These are phyloP conservation scores for Calycina herbarum DNA, from an alignment of 2,329 filamentous ascomycete genomes.

Conservation along the genomic window DNA sequence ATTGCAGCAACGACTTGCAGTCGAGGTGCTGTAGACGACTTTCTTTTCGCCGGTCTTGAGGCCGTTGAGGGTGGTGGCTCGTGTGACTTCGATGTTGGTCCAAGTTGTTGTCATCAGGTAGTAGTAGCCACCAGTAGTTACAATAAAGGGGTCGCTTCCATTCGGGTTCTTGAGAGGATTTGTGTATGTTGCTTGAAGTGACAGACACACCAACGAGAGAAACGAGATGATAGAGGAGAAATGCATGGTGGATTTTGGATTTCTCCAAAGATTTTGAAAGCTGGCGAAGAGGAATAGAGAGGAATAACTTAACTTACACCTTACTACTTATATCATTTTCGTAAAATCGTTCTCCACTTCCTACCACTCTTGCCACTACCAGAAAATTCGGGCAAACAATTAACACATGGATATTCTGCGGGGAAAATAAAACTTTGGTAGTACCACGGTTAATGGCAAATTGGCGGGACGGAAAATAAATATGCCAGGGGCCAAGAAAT, in stretches of 20 bases:
- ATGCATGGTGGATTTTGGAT: background rate
- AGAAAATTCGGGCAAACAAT: no score
- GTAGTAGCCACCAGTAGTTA: background rate
- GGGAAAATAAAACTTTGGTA: no score
- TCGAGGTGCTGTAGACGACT: slow-evolving; percentile 50
- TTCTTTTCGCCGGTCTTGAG: slow-evolving; percentile 55
- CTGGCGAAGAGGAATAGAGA: background rate
- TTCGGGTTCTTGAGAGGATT: slow-evolving; percentile 53
- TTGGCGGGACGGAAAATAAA: no score
- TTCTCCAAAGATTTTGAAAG: background rate
- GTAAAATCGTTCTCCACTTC: background rate
- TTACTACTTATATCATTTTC: background rate
- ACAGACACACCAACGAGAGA: background rate
- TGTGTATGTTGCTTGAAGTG: slow-evolving; percentile 41
- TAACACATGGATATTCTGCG: no score
- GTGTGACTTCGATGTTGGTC: slow-evolving; percentile 54
- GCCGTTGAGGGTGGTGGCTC: slow-evolving; percentile 53
- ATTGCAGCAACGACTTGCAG: slow-evolving; percentile 42
- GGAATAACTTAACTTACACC: background rate
- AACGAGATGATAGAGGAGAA: background rate
- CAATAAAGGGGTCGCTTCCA: slow-evolving; percentile 46
- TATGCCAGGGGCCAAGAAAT: no score
- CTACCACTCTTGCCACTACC: background rate
- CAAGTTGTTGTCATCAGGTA: slow-evolving; percentile 37
- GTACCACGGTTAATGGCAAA: no score